phyloP scores from a whole-genome alignment of 768 basidiomycete genomes.

The Termitomyces heimii region DNA sequence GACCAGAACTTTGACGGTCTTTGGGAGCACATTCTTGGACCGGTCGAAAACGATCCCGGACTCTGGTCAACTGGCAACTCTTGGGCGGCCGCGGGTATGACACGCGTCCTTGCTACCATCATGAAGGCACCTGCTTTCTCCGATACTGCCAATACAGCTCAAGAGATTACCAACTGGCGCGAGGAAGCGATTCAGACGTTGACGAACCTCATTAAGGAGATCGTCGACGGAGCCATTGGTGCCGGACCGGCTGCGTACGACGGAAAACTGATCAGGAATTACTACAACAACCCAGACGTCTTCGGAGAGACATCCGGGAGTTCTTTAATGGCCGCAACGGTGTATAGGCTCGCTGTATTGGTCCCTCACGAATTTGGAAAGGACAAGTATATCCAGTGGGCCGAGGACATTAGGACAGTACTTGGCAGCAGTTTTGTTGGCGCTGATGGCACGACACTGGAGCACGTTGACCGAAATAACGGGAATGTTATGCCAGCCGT shows the following conservation, averaged over 20 bases:
- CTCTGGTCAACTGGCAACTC: slow-evolving; percentile 56
- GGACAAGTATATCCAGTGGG: slow-evolving; percentile 26
- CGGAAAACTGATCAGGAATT: slow-evolving; percentile 14
- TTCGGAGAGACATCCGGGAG: slow-evolving; percentile 20
- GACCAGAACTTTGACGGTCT: slow-evolving; percentile 4
- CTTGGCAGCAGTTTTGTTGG: slow-evolving; percentile 17
- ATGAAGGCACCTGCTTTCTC: slow-evolving; percentile 23
- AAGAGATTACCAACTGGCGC: slow-evolving; percentile 8
- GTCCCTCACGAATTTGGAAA: slow-evolving; percentile 22
- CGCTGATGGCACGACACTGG: slow-evolving; percentile 6
- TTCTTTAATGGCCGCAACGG: slow-evolving; percentile 16
- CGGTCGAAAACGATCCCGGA: slow-evolving; percentile 29
- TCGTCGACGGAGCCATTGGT: slow-evolving; percentile 17
- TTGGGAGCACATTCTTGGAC: slow-evolving; percentile 33
- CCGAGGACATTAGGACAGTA: slow-evolving; percentile 23
- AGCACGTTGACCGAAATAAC: slow-evolving; percentile 20
- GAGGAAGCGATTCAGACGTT: slow-evolving; percentile 7
- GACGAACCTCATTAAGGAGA: slow-evolving; percentile 20
- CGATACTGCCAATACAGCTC: neutral
- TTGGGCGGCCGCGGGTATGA: slow-evolving; percentile 69
- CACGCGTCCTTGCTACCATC: slow-evolving; percentile 51
- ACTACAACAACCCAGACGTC: slow-evolving; percentile 11
- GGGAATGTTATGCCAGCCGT: slow-evolving; percentile 31
- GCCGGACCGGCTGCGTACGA: slow-evolving; percentile 8
- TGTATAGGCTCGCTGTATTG: slow-evolving; percentile 28